A percentile compares a stretch with the other conserved stretches of the same genome.
phyloP scores from a whole-genome alignment of 345 rosid genomes.

The Excoecaria cochinchinensis region DNA sequence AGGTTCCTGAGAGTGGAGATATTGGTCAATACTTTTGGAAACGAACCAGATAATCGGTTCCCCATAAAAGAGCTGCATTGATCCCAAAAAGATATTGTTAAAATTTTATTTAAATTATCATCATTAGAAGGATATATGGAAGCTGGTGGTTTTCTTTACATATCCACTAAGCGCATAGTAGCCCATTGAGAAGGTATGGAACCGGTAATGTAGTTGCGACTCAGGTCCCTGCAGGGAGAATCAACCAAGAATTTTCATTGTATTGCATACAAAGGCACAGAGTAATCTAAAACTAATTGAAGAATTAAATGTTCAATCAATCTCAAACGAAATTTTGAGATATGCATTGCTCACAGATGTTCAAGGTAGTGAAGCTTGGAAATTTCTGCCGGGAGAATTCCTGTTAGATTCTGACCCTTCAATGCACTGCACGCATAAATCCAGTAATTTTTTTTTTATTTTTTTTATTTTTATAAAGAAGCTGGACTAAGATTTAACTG shows the following conservation, averaged over 20 bases:
- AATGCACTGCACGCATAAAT: conserved; percentile 46
- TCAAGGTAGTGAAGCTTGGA: conserved; percentile 66
- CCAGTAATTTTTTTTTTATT: background rate
- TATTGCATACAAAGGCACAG: background rate
- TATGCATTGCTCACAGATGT: conserved; percentile 48
- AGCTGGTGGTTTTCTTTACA: conserved; percentile 39
- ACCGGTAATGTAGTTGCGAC: conserved; percentile 71
- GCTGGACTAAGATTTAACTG: no score
- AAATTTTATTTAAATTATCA: background rate
- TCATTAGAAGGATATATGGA: background rate
- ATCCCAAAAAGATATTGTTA: conserved; percentile 3
- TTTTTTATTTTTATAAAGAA: no score
- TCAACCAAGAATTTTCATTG: background rate
- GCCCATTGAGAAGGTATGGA: conserved; percentile 77
- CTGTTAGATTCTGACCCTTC: conserved; percentile 66
- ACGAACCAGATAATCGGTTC: conserved; percentile 74
- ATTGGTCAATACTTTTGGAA: conserved; percentile 66
- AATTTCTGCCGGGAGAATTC: conserved; percentile 67
- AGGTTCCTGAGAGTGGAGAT: conserved; percentile 61
- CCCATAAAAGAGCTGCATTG: conserved; percentile 80
- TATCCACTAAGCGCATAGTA: conserved; percentile 55
- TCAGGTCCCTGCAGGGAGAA: conserved; percentile 60
- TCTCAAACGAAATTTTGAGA: background rate
- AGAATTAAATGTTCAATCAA: background rate
- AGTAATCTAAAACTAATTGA: background rate